phyloP scores from a whole-genome alignment of 2,329 filamentous ascomycete genomes.

The Trichoderma simmonsii region DNA sequence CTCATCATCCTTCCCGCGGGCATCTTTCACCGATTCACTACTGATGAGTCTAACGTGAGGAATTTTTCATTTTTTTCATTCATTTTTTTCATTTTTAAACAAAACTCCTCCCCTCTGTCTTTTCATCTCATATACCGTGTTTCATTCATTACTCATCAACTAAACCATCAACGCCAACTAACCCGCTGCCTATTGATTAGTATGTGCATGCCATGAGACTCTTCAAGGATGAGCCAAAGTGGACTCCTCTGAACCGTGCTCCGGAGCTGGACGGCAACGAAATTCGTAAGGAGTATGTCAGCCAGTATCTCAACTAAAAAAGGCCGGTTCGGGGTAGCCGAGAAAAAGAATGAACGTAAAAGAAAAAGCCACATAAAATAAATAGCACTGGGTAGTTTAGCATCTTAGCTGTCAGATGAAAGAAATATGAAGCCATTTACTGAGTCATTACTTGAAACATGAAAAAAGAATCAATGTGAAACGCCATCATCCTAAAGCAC shows the following conservation, averaged over 20 bases:
- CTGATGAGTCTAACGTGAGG: slow-evolving; percentile 82
- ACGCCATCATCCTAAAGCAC: background rate
- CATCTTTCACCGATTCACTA: slow-evolving; percentile 97
- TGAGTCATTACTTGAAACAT: background rate
- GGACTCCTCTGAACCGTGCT: slow-evolving; percentile 86
- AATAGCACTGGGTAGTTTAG: background rate
- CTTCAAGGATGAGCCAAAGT: slow-evolving; percentile 98
- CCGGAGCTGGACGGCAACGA: slow-evolving; percentile 74
- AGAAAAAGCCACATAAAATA: background rate
- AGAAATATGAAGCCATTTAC: background rate
- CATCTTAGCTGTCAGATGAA: background rate
- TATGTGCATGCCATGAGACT: slow-evolving; percentile 94
- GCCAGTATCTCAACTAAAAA: slow-evolving; percentile 41
- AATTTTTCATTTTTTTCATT: background rate
- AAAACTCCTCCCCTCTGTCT: background rate
- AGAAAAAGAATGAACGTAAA: background rate
- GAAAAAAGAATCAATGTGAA: no score
- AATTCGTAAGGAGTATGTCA: slow-evolving; percentile 75
- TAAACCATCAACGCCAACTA: background rate
- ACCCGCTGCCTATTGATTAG: slow-evolving; percentile 43
- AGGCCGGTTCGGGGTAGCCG: background rate
- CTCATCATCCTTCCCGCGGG: slow-evolving; percentile 90
- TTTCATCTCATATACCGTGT: background rate
- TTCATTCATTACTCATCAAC: background rate
- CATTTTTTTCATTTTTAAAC: no score